These are phyloP conservation scores for Coemansia sp. DNA, from an alignment of 192 early-diverging fungal genomes.

Conservation along the genomic window DNA sequence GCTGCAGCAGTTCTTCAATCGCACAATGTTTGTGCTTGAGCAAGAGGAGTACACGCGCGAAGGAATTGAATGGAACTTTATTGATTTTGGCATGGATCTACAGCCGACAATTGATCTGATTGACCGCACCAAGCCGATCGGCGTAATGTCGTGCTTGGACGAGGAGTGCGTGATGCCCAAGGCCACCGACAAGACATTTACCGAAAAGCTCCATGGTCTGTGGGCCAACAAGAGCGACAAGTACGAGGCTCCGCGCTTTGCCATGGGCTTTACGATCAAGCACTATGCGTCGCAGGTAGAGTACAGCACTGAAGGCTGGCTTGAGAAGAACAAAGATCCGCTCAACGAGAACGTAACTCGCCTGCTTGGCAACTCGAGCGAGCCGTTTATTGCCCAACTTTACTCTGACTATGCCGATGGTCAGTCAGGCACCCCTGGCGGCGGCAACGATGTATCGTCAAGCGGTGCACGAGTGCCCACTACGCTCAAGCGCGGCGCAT, in stretches of 20 bases:
- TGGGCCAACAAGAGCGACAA: constrained; percentile 89
- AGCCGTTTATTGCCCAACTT: constrained; percentile 74
- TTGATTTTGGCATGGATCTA: constrained; percentile 95
- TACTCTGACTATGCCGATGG: constrained; percentile 80
- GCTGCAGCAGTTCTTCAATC: constrained; percentile 99
- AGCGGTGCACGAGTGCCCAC: constrained; percentile 31
- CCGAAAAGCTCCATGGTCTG: constrained; percentile 83
- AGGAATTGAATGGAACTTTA: constrained; percentile 97
- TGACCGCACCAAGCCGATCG: constrained; percentile 95
- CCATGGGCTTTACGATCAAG: constrained; percentile 82
- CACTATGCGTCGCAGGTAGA: constrained; percentile 98
- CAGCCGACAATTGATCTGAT: constrained; percentile 98
- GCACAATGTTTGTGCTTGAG: constrained; percentile 98
- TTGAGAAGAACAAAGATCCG: constrained; percentile 99
- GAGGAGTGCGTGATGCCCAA: constrained; percentile 99
- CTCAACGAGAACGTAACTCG: constrained; percentile 92
- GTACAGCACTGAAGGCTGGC: constrained; percentile 86
- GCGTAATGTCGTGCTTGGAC: constrained; percentile 92
- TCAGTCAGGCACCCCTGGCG: constrained; percentile 2
- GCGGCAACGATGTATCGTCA: not conserved
- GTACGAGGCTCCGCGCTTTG: constrained; percentile 84
- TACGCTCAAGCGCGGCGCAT: constrained; percentile 76
- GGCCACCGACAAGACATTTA: constrained; percentile 92
- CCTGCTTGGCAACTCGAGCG: constrained; percentile 77
- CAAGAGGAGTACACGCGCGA: constrained; percentile 97